Conservation (phyloP, 345 rosid species). For the Limnanthes douglasii region DNA sequence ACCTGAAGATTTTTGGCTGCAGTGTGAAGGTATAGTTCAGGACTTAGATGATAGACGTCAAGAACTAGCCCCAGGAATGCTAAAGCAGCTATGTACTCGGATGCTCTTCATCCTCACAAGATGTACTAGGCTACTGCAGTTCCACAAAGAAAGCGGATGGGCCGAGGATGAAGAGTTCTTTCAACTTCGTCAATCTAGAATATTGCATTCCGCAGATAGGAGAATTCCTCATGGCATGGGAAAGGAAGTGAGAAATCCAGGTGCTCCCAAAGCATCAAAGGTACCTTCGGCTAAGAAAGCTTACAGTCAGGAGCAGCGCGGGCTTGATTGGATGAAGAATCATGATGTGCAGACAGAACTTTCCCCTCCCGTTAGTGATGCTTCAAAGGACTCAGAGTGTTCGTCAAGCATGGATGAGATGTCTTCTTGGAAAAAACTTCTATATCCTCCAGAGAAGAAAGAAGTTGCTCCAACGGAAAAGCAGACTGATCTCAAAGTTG, state of each 20-base stretch:
- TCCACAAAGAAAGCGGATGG: slow-evolving; percentile 98
- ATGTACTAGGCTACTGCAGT: slow-evolving; percentile 94
- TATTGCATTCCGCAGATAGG: slow-evolving; percentile 65
- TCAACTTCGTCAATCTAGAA: slow-evolving; percentile 69
- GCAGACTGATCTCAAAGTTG: slow-evolving; percentile 34
- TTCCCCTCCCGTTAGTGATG: slow-evolving; percentile 23
- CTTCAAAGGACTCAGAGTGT: slow-evolving; percentile 38
- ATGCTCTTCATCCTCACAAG: slow-evolving; percentile 99
- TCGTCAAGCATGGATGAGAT: slow-evolving; percentile 52
- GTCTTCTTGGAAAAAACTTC: slow-evolving; percentile 89
- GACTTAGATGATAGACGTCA: slow-evolving; percentile 97
- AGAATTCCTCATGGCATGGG: slow-evolving; percentile 25
- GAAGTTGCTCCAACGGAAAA: slow-evolving; percentile 40
- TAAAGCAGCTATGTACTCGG: slow-evolving; percentile 90
- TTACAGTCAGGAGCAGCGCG: slow-evolving; percentile 91
- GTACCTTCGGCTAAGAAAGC: slow-evolving; percentile 56
- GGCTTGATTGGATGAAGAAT: slow-evolving; percentile 56
- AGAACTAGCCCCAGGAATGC: slow-evolving; percentile 81
- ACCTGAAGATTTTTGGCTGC: slow-evolving; percentile 98
- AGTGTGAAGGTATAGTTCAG: slow-evolving; percentile 98
- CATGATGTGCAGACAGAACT: slow-evolving; percentile 23
- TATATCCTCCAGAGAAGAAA: slow-evolving; percentile 65
- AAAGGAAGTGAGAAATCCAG: slow-evolving; percentile 48
- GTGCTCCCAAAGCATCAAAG: slow-evolving; percentile 42
- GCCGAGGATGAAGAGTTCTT: slow-evolving; percentile 60